Evolutionary conservation across 179 eudicot species (phyloP).

Genomic region (Drosera spatulata): DNA sequence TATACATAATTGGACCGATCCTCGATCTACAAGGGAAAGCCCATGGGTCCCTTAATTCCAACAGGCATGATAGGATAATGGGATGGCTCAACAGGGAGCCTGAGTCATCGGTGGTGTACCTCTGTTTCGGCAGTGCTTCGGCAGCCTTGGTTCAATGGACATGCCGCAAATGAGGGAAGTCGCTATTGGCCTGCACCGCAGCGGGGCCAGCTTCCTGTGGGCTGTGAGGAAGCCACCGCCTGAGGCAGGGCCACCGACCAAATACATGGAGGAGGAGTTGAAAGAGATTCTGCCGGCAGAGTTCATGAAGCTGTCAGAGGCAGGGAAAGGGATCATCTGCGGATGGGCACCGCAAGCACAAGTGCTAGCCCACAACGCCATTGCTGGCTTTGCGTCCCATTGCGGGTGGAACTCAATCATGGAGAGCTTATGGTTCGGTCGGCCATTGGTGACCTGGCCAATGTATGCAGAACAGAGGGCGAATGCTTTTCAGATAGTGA

Average conservation of each 20-base stretch:
- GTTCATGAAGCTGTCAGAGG: slow-evolving; percentile 8
- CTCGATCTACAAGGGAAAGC: slow-evolving; percentile 7
- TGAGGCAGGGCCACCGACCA: not conserved
- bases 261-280: slow-evolving; percentile 8
- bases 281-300: slow-evolving; percentile 16
- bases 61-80: slow-evolving; percentile 4
- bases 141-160: slow-evolving; percentile 16
- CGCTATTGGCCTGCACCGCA: slow-evolving; percentile 12
- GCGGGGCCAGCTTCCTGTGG: slow-evolving; percentile 24
- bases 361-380: slow-evolving; percentile 18
- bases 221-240: slow-evolving; percentile 13
- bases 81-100: slow-evolving; percentile 26
- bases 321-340: slow-evolving; percentile 17
- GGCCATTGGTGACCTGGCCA: slow-evolving; percentile 15
- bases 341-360: slow-evolving; percentile 35
- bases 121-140: too few relatives aligned
- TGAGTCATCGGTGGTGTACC: slow-evolving; percentile 18
- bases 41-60: not conserved
- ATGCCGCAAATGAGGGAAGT: slow-evolving; percentile 19
- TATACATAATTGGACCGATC: slow-evolving; percentile 26
- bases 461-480: slow-evolving; percentile 12
- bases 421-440: slow-evolving; percentile 18
- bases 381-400: slow-evolving; percentile 27
- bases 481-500: slow-evolving; percentile 11
- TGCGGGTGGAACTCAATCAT: slow-evolving; percentile 35